Conservation (phyloP, 2,329 filamentous ascomycete genomes). For the Corinectria fuckeliana region DNA sequence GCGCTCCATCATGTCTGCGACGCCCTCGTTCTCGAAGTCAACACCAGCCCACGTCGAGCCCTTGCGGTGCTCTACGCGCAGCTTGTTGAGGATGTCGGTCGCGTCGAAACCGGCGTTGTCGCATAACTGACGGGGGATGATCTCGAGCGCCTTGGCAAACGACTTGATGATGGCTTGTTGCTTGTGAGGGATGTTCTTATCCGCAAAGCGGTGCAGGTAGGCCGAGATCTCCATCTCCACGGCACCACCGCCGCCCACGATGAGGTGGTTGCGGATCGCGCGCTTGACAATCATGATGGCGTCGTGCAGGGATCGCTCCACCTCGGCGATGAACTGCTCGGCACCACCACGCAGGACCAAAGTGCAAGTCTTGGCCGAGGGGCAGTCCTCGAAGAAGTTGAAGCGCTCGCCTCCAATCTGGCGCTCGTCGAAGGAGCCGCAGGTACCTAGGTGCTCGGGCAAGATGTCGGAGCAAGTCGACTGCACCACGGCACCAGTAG, state of each 20-base stretch:
- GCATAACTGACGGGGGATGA: slow-evolving; percentile 95
- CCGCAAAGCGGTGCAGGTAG: slow-evolving; percentile 90
- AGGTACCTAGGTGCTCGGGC: slow-evolving; percentile 86
- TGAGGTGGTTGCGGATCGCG: slow-evolving; percentile 90
- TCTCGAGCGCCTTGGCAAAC: slow-evolving; percentile 95
- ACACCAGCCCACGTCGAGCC: slow-evolving; percentile 94
- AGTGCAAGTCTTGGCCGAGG: slow-evolving; percentile 95
- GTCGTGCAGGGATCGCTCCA: slow-evolving; percentile 96
- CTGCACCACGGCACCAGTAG: slow-evolving; percentile 89
- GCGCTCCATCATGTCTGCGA: slow-evolving; percentile 90
- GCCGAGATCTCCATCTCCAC: slow-evolving; percentile 96
- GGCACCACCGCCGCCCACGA: slow-evolving; percentile 94
- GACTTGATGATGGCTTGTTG: slow-evolving; percentile 98
- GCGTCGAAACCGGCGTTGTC: slow-evolving; percentile 99
- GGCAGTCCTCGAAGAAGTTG: slow-evolving; percentile 98
- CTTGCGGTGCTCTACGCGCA: slow-evolving; percentile 95
- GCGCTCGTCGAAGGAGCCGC: slow-evolving; percentile 89
- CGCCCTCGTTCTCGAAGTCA: slow-evolving; percentile 90
- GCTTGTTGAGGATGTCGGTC: slow-evolving; percentile 94
- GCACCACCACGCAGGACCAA: slow-evolving; percentile 93
- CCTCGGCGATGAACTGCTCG: slow-evolving; percentile 98
- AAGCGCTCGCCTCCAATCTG: slow-evolving; percentile 97
- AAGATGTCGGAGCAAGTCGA: slow-evolving; percentile 97
- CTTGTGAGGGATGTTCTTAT: slow-evolving; percentile 91
- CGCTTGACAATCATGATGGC: slow-evolving; percentile 99